Percentiles rank a stretch among this genome's conserved stretches.
Evolutionary conservation across 305 asterid genomes (phyloP).

Genomic region (Fraxinus platypoda): DNA sequence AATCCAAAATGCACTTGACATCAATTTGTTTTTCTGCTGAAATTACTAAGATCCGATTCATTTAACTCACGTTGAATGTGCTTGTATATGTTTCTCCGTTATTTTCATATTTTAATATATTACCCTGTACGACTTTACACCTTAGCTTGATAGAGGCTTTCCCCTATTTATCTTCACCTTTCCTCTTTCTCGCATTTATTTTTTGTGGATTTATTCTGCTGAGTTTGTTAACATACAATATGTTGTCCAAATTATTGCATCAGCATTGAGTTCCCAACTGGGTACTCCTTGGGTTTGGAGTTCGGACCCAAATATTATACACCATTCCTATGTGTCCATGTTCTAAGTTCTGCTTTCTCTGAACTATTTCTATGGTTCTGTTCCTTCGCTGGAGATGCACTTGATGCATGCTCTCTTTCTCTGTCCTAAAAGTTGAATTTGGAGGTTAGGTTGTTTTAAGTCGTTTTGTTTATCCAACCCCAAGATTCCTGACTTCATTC

Average conservation of each 20-base stretch:
- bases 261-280: background rate
- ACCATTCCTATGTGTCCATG: background rate
- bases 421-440: conserved; percentile 8
- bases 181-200: background rate
- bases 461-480: conserved; percentile 6
- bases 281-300: background rate
- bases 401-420: conserved; percentile 19
- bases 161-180: background rate
- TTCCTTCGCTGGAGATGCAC: background rate
- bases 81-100: background rate
- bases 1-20: background rate
- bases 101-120: background rate
- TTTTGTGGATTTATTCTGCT: background rate
- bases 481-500: conserved; percentile 11
- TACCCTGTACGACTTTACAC: background rate
- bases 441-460: conserved; percentile 2
- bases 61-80: background rate
- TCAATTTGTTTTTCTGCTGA: background rate
- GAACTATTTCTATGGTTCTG: background rate
- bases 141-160: background rate
- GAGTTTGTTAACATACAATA: background rate
- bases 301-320: background rate
- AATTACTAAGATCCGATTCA: background rate
- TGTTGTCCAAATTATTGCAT: background rate
- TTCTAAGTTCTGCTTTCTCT: background rate